Evolutionary conservation across 257 asterid genomes (phyloP).

Genomic region (Gentiana macrophylla): DNA sequence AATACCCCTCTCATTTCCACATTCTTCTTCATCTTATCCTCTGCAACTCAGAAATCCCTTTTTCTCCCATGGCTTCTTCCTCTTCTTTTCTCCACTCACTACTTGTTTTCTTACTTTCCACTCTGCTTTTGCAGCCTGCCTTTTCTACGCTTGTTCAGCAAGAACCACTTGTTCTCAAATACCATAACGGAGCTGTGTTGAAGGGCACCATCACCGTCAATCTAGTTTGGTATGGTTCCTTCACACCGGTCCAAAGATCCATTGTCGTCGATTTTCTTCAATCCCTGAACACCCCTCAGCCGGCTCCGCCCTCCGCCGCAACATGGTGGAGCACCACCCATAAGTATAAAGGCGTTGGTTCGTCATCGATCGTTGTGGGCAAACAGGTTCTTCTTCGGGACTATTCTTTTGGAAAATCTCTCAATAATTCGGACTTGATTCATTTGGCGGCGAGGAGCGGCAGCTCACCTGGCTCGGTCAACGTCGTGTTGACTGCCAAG

Average conservation of each 20-base stretch:
- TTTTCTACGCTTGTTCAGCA: constrained; percentile 20
- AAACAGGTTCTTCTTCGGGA: constrained; percentile 47
- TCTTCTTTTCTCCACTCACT: neutral
- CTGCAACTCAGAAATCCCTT: neutral
- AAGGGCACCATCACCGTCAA: constrained; percentile 30
- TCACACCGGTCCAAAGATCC: constrained; percentile 26
- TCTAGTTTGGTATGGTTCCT: constrained; percentile 39
- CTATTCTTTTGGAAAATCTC: constrained; percentile 42
- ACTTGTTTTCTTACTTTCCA: neutral
- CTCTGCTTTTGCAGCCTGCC: neutral
- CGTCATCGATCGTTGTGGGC: constrained; percentile 29
- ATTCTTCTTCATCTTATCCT: neutral
- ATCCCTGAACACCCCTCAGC: constrained; percentile 11
- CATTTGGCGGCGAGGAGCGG: constrained; percentile 60
- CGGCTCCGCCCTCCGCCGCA: constrained; percentile 10
- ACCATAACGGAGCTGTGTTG: constrained; percentile 29
- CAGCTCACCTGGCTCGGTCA: constrained; percentile 25
- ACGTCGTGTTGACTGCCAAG: constrained; percentile 61
- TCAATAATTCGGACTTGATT: constrained; percentile 34
- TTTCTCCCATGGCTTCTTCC: neutral
- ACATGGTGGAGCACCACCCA: constrained; percentile 36
- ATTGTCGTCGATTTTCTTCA: constrained; percentile 29
- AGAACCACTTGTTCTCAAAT: constrained; percentile 25
- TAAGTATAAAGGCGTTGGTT: constrained; percentile 33
- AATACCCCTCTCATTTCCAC: neutral